phyloP scores from a whole-genome alignment of 2,329 filamentous ascomycete genomes.

The Botrytis galanthina region DNA sequence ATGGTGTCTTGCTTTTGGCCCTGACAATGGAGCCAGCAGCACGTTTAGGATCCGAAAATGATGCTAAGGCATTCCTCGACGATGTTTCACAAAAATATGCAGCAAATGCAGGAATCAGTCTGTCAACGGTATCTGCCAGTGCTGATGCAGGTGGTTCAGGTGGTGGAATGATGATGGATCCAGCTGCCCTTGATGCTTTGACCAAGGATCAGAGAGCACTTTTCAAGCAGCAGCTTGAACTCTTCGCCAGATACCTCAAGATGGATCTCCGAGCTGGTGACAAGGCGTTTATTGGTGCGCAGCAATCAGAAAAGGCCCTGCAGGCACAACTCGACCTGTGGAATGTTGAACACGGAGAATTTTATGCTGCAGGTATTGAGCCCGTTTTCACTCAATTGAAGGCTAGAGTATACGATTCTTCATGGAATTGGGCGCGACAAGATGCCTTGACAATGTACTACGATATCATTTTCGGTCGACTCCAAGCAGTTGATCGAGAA shows the following conservation, averaged over 20 bases:
- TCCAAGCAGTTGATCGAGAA: constrained; percentile 91
- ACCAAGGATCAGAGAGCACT: constrained; percentile 95
- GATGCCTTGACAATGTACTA: constrained; percentile 98
- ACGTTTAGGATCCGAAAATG: constrained; percentile 82
- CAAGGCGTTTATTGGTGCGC: constrained; percentile 81
- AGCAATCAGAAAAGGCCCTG: constrained; percentile 81
- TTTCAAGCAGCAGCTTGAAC: constrained; percentile 97
- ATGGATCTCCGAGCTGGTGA: constrained; percentile 96
- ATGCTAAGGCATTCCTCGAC: constrained; percentile 91
- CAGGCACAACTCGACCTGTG: constrained; percentile 94
- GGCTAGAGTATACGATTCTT: constrained; percentile 94
- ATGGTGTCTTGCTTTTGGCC: constrained; percentile 82
- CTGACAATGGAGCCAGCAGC: constrained; percentile 90
- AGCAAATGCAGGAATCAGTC: constrained; percentile 73
- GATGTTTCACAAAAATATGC: constrained; percentile 89
- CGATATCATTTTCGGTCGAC: constrained; percentile 95
- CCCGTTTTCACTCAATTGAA: constrained; percentile 92
- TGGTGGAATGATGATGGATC: constrained; percentile 99
- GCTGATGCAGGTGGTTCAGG: constrained; percentile 67
- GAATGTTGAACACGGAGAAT: constrained; percentile 92
- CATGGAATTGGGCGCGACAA: constrained; percentile 98
- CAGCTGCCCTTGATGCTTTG: constrained; percentile 90
- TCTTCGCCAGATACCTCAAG: constrained; percentile 93
- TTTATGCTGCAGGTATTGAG: constrained; percentile 92
- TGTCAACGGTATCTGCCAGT: constrained; percentile 73